Conservation (phyloP, 2,329 filamentous ascomycete species). For the Lizonia empirigonia region DNA sequence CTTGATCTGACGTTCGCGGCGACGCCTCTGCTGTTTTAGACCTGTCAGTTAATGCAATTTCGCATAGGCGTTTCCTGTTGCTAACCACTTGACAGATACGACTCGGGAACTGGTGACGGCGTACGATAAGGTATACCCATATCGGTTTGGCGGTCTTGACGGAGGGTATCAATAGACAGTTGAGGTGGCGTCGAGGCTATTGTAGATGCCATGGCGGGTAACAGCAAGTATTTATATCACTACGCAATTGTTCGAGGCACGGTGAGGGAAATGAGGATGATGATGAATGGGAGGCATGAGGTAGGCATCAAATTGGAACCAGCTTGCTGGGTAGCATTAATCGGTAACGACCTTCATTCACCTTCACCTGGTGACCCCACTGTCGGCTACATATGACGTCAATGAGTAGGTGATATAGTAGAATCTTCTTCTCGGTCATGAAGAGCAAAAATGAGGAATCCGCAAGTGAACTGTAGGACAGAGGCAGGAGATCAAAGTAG, state of each 20-base stretch:
- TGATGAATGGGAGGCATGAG: background rate
- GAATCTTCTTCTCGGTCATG: no score
- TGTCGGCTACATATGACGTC: background rate
- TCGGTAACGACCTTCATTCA: constrained; percentile 6
- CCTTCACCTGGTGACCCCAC: constrained; percentile 13
- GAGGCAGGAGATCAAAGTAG: no score
- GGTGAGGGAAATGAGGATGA: background rate
- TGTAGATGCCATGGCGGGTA: background rate
- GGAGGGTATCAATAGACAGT: background rate
- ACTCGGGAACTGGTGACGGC: constrained; percentile 13
- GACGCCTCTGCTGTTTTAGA: background rate
- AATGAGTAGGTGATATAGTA: background rate
- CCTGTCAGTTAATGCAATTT: background rate
- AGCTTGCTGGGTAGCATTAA: background rate
- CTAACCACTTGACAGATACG: background rate
- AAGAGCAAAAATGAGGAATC: no score
- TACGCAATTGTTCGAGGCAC: background rate
- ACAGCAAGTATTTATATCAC: background rate
- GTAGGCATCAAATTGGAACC: no score
- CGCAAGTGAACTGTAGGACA: no score
- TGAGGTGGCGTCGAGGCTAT: background rate
- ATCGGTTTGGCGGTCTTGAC: background rate
- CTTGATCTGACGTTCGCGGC: background rate
- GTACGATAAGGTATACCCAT: constrained; percentile 13
- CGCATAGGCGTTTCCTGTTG: no score